Evolutionary conservation across 1,139 yeast species (phyloP).

Genomic region (Lodderomyces pseudojiufengensis): DNA sequence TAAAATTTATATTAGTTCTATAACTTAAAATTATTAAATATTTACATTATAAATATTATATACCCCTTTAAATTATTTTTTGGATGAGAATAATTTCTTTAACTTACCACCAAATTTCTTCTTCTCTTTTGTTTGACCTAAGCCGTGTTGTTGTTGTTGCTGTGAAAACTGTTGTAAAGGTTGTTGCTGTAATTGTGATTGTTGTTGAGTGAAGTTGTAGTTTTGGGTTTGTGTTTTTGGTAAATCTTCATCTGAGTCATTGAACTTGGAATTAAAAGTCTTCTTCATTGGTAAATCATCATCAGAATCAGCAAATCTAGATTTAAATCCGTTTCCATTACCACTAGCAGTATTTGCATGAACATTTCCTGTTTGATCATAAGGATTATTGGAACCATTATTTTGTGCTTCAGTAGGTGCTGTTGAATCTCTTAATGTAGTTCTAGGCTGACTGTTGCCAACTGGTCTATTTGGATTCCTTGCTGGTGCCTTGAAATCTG

Average conservation of each 20-base stretch:
- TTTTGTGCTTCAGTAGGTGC: conserved; percentile 8
- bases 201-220: conserved; percentile 4
- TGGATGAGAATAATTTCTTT: conserved; percentile 50
- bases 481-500: conserved; percentile 31
- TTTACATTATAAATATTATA: too few relatives aligned
- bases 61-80: conserved; percentile 3
- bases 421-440: conserved; percentile 10
- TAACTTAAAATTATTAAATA: too few relatives aligned
- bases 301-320: conserved; percentile 13
- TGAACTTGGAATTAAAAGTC: conserved; percentile 12
- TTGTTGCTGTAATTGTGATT: background rate
- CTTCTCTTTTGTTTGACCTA: conserved; percentile 38
- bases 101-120: conserved; percentile 47
- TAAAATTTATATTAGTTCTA: too few relatives aligned
- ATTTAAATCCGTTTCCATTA: conserved; percentile 6
- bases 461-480: conserved; percentile 8
- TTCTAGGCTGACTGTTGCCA: conserved; percentile 5
- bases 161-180: too few relatives aligned
- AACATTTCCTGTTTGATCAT: background rate
- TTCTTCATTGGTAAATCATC: conserved; percentile 9
- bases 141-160: too few relatives aligned
- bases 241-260: conserved; percentile 16
- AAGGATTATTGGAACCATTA: conserved; percentile 6
- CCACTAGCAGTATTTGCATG: background rate
- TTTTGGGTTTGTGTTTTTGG: conserved; percentile 2